Percentiles rank a stretch among this genome's conserved stretches.
Evolutionary conservation across 176 grass and related monocot species (phyloP).

Genomic region (Musa beccarii): DNA sequence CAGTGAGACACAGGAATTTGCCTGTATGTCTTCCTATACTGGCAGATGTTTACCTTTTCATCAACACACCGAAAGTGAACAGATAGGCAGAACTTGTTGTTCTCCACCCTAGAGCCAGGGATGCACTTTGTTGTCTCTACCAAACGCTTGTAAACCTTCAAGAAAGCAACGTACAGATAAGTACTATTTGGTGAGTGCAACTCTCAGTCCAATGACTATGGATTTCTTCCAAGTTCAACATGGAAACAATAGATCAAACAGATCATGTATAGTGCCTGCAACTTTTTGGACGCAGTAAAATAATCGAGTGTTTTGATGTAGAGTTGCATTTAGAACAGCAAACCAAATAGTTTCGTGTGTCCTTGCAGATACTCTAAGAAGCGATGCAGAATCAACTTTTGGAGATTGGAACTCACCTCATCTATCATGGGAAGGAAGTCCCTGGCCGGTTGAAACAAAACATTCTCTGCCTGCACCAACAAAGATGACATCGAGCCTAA

Average conservation of each 20-base stretch:
- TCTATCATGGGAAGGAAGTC: slow-evolving; percentile 63
- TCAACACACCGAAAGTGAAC: slow-evolving; percentile 17
- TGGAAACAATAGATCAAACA: too few species aligned
- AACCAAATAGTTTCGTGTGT: too few species aligned
- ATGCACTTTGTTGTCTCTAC: slow-evolving; percentile 3
- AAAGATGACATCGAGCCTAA: neutral
- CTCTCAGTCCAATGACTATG: neutral
- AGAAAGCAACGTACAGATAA: neutral
- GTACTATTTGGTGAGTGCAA: neutral
- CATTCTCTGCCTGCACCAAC: slow-evolving; percentile 11
- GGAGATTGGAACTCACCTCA: slow-evolving; percentile 29
- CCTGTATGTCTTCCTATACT: neutral
- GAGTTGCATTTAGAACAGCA: too few species aligned
- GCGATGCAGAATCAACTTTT: too few species aligned
- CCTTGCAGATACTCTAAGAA: too few species aligned
- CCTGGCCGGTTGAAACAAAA: slow-evolving; percentile 66
- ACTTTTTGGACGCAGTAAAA: too few species aligned
- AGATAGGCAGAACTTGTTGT: slow-evolving; percentile 16
- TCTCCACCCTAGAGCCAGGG: slow-evolving; percentile 5
- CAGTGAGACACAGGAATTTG: neutral
- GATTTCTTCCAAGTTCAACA: neutral
- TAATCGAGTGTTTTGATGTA: too few species aligned
- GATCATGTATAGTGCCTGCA: too few species aligned
- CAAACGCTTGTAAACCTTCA: slow-evolving; percentile 3
- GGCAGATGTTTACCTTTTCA: neutral